Evolutionary conservation across 1,284 basidiomycete species (phyloP), one percentile per base, ranked within the genome.

Genomic region (Psilocybe mexicana): DNA sequence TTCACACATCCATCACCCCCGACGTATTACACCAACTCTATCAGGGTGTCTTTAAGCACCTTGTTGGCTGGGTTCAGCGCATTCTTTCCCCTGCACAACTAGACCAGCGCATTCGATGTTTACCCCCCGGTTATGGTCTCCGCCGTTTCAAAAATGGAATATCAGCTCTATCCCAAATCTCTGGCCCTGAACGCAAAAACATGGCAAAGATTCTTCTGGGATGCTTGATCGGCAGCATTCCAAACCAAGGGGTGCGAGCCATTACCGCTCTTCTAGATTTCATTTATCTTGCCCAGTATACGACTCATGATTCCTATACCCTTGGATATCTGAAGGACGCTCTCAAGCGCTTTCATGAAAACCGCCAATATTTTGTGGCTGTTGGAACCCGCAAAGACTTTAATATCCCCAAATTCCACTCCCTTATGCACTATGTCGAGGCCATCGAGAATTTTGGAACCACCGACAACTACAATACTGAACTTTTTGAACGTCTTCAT

Each of bases 11-110:
- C 6, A 72, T 79, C 30, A 74, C 75, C 0, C 77, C 77, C 0
- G 76, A 81, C 57, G 63, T 79, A 28, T 71, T 79, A 0, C 78
- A 80, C 54, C 77, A 80, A 57, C 64, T 78, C 0, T 72, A 76
- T 50, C 69, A 73, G 40, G 70, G 70, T 0, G 55, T 73, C 10
- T 59, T 72, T 53, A 72, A 71, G 43, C 69, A 73, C 50, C 56
- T 73, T 4, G 53, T 71, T n/a, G 18, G 12, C 0, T 73, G 72
- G 71, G 58, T 68, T 30, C 56, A 62, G 46, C 48, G 35, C 2
- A 47, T 52, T 11, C 11, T 54, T 1, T 40, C 35, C 6, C n/a
- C 54, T 7, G 18, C 11, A 8, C 35, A 54, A 35, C 52, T 65
- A 4, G 64, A 63, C 54, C 18, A 35, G 2, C 43, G 56, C 1